Evolutionary conservation across 1,284 basidiomycete genomes (phyloP), one percentile per base, ranked within the genome.

Genomic region (Amylostereum chailletii): DNA sequence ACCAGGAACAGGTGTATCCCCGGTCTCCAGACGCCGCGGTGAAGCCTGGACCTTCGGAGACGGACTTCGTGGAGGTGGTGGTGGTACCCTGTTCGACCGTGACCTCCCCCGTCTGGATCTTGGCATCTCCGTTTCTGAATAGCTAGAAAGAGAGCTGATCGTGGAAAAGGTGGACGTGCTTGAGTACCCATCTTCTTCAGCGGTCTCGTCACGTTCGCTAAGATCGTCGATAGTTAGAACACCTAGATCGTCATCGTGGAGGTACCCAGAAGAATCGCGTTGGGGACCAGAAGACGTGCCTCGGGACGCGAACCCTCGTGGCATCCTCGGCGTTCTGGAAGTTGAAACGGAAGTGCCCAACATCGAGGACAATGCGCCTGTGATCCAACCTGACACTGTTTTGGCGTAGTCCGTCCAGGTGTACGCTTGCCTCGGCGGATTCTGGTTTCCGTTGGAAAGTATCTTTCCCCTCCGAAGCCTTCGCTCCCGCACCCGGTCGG

Each of bases 141-240:
- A 34, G 42, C 54, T 63, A 3, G 69, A 65, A 0, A 79, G 55
- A 2, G 76, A 73, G 49, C 77, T 78, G 38, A 79, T 45, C 0
- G 73, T 76, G n/a, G 76, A 71, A 53, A 74, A 71, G 0, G 66
- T 67, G 32, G 54, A 56, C 0, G 51, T 52, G 49, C 68, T 75
- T 29, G 57, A 50, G 34, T 63, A 60, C 2, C 57, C 61, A 32
- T 63, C 47, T 27, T 33, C 56, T 53, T 65, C 52, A 49, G 19
- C 19, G 19, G 19, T 19, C 19, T 48, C 30, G 36, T 27, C 30
- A 48, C 50, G 7, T 34, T 49, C 50, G 27, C 30, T 10, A 6
- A 37, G 40, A 11, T 33, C 45, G 1, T 43, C 41, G 31, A 19
- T 19, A 19, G 19, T 19, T 19, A 19, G 19, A 19, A 19, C 19